Evolutionary conservation across 305 asterid genomes (phyloP).

Genomic region (Fraxinus floribunda): DNA sequence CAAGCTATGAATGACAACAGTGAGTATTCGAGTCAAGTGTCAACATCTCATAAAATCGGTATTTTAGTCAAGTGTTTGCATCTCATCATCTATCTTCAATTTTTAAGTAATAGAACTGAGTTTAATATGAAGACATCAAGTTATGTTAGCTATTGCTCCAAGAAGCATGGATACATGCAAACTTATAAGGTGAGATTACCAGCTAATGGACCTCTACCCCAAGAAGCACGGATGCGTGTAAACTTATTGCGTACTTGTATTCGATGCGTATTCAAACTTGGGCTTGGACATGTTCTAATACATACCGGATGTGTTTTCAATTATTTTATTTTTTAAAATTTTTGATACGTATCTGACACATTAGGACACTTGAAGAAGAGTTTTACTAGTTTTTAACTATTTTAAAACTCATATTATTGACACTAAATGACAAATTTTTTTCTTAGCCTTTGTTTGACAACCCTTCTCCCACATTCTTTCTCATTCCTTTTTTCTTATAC

Average conservation of each 20-base stretch:
- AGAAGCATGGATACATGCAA: background rate
- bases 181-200: background rate
- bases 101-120: background rate
- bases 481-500: background rate
- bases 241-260: background rate
- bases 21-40: background rate
- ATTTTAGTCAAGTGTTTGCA: background rate
- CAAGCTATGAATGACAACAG: constrained; percentile 13
- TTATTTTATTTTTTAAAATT: background rate
- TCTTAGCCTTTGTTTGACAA: background rate
- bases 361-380: background rate
- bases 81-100: background rate
- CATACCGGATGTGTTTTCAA: background rate
- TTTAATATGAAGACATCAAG: background rate
- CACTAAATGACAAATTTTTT: background rate
- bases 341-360: background rate
- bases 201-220: background rate
- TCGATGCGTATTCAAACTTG: background rate
- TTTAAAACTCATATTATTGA: background rate
- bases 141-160: background rate
- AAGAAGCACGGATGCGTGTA: background rate
- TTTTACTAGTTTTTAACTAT: background rate
- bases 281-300: background rate
- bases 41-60: constrained; percentile 3
- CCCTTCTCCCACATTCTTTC: background rate